Evolutionary conservation across 2,329 filamentous ascomycete species (phyloP).

Genomic region (Aspergillus sp.): DNA sequence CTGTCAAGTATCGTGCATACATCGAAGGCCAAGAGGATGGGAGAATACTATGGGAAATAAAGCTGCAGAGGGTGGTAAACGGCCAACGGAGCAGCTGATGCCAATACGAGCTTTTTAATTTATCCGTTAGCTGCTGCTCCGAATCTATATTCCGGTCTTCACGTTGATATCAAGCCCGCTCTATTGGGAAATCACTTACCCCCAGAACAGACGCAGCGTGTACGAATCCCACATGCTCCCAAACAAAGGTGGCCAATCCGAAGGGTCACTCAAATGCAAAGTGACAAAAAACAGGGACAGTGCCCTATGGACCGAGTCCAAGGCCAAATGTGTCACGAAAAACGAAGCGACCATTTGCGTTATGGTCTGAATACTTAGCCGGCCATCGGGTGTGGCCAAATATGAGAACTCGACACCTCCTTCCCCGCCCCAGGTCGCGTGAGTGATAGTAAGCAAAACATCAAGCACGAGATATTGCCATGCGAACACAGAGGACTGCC

Average conservation of each 20-base stretch:
- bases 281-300: slow-evolving; percentile 14
- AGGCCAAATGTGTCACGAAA: slow-evolving; percentile 8
- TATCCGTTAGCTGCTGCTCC: background rate
- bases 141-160: too few species aligned
- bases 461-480: slow-evolving; percentile 17
- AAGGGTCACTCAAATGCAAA: slow-evolving; percentile 6
- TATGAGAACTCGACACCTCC: background rate
- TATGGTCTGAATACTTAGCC: slow-evolving; percentile 6
- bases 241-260: slow-evolving; percentile 18
- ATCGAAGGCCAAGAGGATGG: slow-evolving; percentile 11
- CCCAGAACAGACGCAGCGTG: slow-evolving; percentile 21
- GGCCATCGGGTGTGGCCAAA: slow-evolving; percentile 2
- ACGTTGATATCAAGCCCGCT: too few species aligned
- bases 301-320: slow-evolving; percentile 14
- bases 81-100: slow-evolving; percentile 21
- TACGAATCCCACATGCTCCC: slow-evolving; percentile 16
- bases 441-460: background rate
- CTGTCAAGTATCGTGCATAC: slow-evolving; percentile 19
- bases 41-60: slow-evolving; percentile 13
- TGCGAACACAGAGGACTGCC: slow-evolving; percentile 12
- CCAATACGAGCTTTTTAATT: slow-evolving; percentile 19
- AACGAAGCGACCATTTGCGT: slow-evolving; percentile 10
- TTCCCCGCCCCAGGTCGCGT: background rate
- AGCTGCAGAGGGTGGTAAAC: slow-evolving; percentile 13
- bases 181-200: slow-evolving; percentile 11